These are phyloP conservation scores for Xylariaceae sp. DNA, from an alignment of 2,329 filamentous ascomycete species.

Conservation along the genomic window DNA sequence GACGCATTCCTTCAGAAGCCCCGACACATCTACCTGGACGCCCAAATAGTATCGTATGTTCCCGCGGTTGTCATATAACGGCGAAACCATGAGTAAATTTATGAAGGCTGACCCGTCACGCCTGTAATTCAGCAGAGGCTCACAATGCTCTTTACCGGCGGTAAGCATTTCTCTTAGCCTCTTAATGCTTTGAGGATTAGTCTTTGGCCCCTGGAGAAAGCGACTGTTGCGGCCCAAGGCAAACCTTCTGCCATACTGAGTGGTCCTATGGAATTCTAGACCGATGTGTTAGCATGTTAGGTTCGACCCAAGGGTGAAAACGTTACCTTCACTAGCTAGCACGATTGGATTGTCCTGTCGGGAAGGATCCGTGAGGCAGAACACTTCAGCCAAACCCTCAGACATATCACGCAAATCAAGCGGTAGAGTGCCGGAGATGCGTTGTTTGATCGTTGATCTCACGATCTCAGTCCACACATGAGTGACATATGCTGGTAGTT, in stretches of 20 bases:
- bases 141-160: slow-evolving; percentile 63
- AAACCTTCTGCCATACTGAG: slow-evolving; percentile 69
- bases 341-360: slow-evolving; percentile 70
- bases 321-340: slow-evolving; percentile 65
- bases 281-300: slow-evolving; percentile 6
- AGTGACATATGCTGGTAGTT: slow-evolving; percentile 67
- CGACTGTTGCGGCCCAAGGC: slow-evolving; percentile 71
- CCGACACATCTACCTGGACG: slow-evolving; percentile 66
- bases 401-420: slow-evolving; percentile 61
- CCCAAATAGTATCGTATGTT: slow-evolving; percentile 63
- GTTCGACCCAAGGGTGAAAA: neutral
- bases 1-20: slow-evolving; percentile 59
- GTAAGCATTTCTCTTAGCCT: slow-evolving; percentile 57
- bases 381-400: slow-evolving; percentile 70
- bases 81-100: slow-evolving; percentile 71
- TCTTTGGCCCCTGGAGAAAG: slow-evolving; percentile 71
- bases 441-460: slow-evolving; percentile 61
- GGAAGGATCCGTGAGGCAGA: slow-evolving; percentile 70
- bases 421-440: slow-evolving; percentile 63
- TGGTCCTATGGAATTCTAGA: slow-evolving; percentile 66
- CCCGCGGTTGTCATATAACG: slow-evolving; percentile 62
- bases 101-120: slow-evolving; percentile 74
- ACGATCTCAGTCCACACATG: slow-evolving; percentile 64
- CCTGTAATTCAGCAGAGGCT: slow-evolving; percentile 71
- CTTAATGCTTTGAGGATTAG: slow-evolving; percentile 56